phyloP scores from a whole-genome alignment of 176 grass and related monocot genomes.

The Musa schizocarpa region DNA sequence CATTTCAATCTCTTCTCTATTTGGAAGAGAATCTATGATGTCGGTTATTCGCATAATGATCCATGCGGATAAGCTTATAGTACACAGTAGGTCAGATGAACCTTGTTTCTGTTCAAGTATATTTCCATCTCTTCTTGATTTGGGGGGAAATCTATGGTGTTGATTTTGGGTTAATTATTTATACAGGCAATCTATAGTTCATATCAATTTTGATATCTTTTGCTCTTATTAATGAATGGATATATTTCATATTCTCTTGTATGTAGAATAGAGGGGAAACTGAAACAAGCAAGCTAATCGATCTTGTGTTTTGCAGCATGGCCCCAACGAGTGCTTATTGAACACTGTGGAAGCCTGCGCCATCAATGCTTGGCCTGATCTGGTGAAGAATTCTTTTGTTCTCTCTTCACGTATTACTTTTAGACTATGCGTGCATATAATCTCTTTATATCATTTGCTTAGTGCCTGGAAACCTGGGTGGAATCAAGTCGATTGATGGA shows the following conservation, averaged over 20 bases:
- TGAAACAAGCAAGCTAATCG: background rate
- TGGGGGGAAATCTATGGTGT: too few relatives aligned
- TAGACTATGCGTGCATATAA: background rate
- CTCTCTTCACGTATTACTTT: background rate
- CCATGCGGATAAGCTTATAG: too few relatives aligned
- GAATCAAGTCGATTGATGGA: background rate
- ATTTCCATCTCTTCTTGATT: too few relatives aligned
- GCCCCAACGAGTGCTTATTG: conserved; percentile 61
- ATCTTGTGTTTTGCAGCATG: conserved; percentile 52
- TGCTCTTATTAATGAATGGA: background rate
- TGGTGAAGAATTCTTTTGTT: conserved; percentile 32
- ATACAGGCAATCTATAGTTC: too few relatives aligned
- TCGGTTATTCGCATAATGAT: too few relatives aligned
- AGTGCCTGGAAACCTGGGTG: background rate
- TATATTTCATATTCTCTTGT: background rate
- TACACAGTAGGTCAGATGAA: too few relatives aligned
- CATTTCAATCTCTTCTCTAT: too few relatives aligned
- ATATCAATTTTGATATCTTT: background rate
- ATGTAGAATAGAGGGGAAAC: too few relatives aligned
- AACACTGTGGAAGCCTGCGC: conserved; percentile 83
- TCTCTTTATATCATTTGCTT: background rate
- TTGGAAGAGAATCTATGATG: too few relatives aligned
- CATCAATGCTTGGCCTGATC: conserved; percentile 68
- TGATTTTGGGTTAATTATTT: too few relatives aligned
- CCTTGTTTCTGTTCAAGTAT: too few relatives aligned